A percentile compares a stretch with the other conserved stretches of the same genome.
phyloP scores from a whole-genome alignment of 2,329 filamentous ascomycete species.

The Botryotinia calthae region DNA sequence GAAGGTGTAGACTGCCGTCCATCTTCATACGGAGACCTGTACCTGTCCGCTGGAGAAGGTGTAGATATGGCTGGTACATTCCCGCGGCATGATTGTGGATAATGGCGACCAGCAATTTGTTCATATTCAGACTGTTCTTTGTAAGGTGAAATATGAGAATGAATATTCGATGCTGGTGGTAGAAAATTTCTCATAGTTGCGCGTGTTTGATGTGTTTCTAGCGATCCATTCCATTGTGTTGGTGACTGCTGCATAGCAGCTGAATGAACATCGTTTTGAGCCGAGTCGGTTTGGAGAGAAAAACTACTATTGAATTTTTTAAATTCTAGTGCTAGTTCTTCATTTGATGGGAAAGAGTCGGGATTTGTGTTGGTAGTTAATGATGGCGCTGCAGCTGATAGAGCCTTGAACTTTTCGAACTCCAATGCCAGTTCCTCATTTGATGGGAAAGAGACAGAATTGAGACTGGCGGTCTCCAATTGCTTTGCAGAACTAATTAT shows the following conservation, averaged over 20 bases:
- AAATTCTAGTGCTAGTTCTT: slow-evolving; percentile 4
- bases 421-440: neutral
- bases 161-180: neutral
- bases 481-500: neutral
- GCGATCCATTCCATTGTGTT: neutral
- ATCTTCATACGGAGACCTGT: neutral
- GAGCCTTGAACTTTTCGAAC: neutral
- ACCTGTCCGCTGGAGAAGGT: neutral
- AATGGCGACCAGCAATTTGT: neutral
- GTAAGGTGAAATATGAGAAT: neutral
- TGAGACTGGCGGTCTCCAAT: neutral
- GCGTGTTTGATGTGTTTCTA: neutral
- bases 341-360: neutral
- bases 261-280: neutral
- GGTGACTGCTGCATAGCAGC: neutral
- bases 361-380: neutral
- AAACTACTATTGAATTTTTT: slow-evolving; percentile 4
- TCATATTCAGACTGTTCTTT: neutral
- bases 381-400: neutral
- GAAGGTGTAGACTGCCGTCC: neutral
- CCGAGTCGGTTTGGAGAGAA: neutral
- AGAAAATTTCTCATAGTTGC: neutral
- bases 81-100: neutral
- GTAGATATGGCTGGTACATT: neutral
- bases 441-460: neutral